A percentile compares a stretch with the other conserved stretches of the same genome.
Conservation (phyloP, 169 alveolate genomes). For the Perkinsus olseni region DNA sequence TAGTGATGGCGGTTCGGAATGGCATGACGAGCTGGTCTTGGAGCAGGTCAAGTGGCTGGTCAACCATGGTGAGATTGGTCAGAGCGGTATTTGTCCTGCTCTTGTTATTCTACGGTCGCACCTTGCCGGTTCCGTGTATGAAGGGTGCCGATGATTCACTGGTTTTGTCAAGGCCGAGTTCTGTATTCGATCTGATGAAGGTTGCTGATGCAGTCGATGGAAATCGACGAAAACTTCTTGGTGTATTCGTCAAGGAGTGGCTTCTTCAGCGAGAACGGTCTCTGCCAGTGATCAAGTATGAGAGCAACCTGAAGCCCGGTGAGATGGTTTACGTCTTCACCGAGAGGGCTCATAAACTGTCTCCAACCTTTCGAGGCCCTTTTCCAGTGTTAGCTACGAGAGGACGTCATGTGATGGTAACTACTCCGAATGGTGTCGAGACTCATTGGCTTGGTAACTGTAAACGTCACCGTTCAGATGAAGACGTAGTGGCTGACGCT, state of each 20-base stretch:
- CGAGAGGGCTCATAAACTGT: neutral
- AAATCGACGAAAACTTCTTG: neutral
- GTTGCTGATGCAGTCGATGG: neutral
- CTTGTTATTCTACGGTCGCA: neutral
- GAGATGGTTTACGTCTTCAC: neutral
- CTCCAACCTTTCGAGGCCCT: neutral
- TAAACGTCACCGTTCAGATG: neutral
- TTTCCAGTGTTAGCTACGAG: neutral
- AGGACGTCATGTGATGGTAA: neutral
- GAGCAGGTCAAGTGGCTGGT: neutral
- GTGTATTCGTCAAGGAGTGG: neutral
- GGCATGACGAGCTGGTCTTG: neutral
- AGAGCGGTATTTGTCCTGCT: neutral
- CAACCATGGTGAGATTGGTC: neutral
- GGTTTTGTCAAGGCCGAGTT: neutral
- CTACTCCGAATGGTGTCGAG: neutral
- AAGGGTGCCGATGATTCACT: neutral
- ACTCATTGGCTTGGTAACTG: neutral
- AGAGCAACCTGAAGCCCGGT: neutral
- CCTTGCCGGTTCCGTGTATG: neutral
- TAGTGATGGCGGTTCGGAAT: neutral
- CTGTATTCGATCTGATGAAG: neutral
- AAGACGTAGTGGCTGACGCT: neutral
- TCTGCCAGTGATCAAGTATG: neutral
- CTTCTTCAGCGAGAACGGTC: neutral